These are phyloP conservation scores for Adansonia madagascariensis DNA, from an alignment of 441 rosid genomes.

Conservation along the genomic window DNA sequence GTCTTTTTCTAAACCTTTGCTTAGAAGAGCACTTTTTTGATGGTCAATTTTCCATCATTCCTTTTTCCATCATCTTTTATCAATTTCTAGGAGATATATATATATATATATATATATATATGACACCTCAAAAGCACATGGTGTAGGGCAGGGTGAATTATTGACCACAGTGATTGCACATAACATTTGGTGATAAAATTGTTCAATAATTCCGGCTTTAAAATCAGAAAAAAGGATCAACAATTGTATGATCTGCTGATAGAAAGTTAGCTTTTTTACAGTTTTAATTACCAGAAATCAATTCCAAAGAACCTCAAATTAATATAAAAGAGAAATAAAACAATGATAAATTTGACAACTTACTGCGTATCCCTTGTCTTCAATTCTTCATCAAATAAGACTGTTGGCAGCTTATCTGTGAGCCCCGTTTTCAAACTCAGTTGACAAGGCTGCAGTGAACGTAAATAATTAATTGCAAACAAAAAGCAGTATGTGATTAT, in stretches of 20 bases:
- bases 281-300: not conserved
- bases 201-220: not conserved
- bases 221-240: not conserved
- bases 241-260: too few species aligned
- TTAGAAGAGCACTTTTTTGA: not conserved
- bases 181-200: not conserved
- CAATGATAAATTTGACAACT: conserved; percentile 15
- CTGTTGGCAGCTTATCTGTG: conserved; percentile 64
- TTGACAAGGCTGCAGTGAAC: conserved; percentile 48
- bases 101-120: not conserved
- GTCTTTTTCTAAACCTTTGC: not conserved
- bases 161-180: not conserved
- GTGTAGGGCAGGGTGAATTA: conserved; percentile 5
- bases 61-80: not conserved
- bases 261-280: too few species aligned
- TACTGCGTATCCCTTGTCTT: conserved; percentile 77
- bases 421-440: conserved; percentile 63
- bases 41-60: not conserved
- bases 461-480: not conserved
- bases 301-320: not conserved
- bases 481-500: not conserved
- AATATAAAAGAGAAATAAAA: not conserved
- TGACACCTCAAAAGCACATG: conserved; percentile 9
- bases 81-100: not conserved
- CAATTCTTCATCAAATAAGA: conserved; percentile 77